Evolutionary conservation across 2,329 filamentous ascomycete genomes (phyloP).

Genomic region (Pseudogymnoascus destructans): DNA sequence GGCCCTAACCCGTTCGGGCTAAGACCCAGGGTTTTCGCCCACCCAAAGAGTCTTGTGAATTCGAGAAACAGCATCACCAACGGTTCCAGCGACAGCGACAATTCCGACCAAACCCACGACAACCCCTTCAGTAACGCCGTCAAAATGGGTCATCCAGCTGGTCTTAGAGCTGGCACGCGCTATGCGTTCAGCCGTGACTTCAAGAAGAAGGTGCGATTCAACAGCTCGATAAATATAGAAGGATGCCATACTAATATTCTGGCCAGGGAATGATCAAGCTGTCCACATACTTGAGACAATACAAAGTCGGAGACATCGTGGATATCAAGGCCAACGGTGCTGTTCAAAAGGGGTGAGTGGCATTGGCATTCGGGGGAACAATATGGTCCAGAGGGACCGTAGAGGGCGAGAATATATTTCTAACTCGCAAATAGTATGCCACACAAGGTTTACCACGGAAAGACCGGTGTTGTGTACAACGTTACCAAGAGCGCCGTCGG

Average conservation of each 20-base stretch:
- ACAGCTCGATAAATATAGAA: background rate
- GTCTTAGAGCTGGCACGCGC: slow-evolving; percentile 78
- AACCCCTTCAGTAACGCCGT: slow-evolving; percentile 33
- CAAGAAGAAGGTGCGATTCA: slow-evolving; percentile 52
- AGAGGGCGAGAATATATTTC: slow-evolving; percentile 8
- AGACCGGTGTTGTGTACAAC: slow-evolving; percentile 98
- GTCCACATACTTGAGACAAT: slow-evolving; percentile 87
- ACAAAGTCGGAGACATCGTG: slow-evolving; percentile 97
- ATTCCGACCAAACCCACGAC: slow-evolving; percentile 12
- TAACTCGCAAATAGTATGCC: slow-evolving; percentile 57
- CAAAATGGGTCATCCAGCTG: slow-evolving; percentile 76
- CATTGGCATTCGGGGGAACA: slow-evolving; percentile 13
- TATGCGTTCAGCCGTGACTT: slow-evolving; percentile 91
- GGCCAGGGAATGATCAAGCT: slow-evolving; percentile 68
- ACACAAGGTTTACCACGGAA: slow-evolving; percentile 99
- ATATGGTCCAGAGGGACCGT: background rate
- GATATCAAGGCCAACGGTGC: slow-evolving; percentile 98
- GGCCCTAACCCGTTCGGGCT: slow-evolving; percentile 6
- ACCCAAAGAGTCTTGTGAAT: slow-evolving; percentile 7
- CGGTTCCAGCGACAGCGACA: slow-evolving; percentile 14
- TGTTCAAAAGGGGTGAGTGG: slow-evolving; percentile 85
- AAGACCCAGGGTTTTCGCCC: slow-evolving; percentile 7
- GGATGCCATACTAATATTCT: slow-evolving; percentile 4
- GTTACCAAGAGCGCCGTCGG: slow-evolving; percentile 96
- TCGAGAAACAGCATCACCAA: slow-evolving; percentile 8